Percentiles rank a stretch among this genome's conserved stretches.
phyloP scores from a whole-genome alignment of 345 rosid species.

The Eucalyptus pumila region DNA sequence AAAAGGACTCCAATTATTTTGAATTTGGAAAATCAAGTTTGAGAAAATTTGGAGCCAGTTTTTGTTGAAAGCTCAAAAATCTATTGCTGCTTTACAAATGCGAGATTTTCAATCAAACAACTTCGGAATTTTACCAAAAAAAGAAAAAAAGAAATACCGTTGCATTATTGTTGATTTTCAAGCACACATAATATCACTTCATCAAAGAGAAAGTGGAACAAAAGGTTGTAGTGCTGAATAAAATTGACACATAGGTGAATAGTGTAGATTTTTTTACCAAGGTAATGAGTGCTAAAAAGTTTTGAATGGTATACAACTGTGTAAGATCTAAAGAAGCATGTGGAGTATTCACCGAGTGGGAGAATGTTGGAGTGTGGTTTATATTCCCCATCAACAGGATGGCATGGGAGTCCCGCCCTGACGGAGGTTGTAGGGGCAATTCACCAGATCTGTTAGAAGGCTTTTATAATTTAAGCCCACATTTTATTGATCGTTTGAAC shows the following conservation, averaged over 20 bases:
- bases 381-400: background rate
- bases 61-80: no score
- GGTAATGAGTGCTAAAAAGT: background rate
- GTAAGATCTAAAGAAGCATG: background rate
- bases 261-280: no score
- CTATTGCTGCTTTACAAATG: background rate
- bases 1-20: no score
- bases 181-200: no score
- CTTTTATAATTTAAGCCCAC: no score
- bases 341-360: background rate
- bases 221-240: background rate
- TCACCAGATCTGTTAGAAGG: fast-evolving
- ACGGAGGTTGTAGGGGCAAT: no score
- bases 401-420: no score
- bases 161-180: no score
- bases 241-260: background rate
- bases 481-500: no score
- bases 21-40: background rate
- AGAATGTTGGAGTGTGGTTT: background rate
- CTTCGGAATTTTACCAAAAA: no score
- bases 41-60: background rate
- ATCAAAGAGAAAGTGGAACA: background rate
- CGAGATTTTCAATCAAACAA: background rate
- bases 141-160: no score
- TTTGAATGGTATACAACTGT: background rate